Percentiles rank a stretch among this genome's conserved stretches.
These are phyloP conservation scores for Harringtonia lauricola DNA, from an alignment of 2,329 filamentous ascomycete species.

Conservation along the genomic window DNA sequence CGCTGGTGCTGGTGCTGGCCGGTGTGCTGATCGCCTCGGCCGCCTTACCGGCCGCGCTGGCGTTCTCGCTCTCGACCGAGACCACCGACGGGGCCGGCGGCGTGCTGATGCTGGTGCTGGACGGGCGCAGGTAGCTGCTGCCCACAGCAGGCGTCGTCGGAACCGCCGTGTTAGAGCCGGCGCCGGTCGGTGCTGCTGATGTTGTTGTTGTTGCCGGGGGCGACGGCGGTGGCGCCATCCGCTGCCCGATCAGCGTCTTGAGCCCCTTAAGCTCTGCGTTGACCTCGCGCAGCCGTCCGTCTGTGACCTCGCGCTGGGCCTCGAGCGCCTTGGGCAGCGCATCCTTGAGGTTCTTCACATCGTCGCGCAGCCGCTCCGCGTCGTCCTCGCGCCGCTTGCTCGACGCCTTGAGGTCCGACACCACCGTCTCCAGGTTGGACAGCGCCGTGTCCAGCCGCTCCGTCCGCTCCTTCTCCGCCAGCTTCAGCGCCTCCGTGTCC, in stretches of 20 bases:
- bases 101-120: conserved; percentile 11
- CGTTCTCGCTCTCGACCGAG: conserved; percentile 8
- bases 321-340: conserved; percentile 82
- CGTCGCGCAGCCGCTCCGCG: conserved; percentile 72
- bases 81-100: conserved; percentile 11
- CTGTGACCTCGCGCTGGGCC: conserved; percentile 74
- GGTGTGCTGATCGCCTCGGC: background rate
- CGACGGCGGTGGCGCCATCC: conserved; percentile 32
- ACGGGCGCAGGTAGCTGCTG: background rate
- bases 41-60: conserved; percentile 13
- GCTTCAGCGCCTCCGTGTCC: conserved; percentile 82
- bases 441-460: conserved; percentile 74
- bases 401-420: conserved; percentile 70
- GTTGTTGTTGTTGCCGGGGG: conserved; percentile 9
- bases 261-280: conserved; percentile 81
- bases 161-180: too few relatives aligned
- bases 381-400: conserved; percentile 80
- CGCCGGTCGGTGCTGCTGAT: conserved; percentile 21
- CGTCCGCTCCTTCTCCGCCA: conserved; percentile 73
- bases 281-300: conserved; percentile 73
- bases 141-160: background rate
- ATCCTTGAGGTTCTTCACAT: conserved; percentile 72
- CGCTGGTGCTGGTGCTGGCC: background rate
- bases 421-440: conserved; percentile 71
- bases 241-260: conserved; percentile 69